Evolutionary conservation across 345 rosid species (phyloP).

Genomic region (Eucalyptus sp.): DNA sequence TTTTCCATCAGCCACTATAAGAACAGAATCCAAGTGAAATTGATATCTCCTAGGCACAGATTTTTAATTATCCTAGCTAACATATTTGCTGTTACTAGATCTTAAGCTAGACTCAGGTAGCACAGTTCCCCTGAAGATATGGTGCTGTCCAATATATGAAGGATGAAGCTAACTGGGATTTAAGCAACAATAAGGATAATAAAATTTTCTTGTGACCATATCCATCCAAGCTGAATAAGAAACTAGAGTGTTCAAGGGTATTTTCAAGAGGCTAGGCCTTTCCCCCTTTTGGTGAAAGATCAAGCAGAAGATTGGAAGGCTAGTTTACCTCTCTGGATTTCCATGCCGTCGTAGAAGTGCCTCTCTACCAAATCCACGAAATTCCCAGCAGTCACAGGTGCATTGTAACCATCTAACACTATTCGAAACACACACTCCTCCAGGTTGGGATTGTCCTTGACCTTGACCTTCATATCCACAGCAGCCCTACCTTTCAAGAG

Average conservation of each 20-base stretch:
- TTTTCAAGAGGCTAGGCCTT: neutral
- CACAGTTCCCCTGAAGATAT: neutral
- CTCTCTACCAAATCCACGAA: constrained; percentile 85
- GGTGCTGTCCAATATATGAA: neutral
- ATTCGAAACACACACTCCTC: constrained; percentile 81
- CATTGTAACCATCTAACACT: constrained; percentile 92
- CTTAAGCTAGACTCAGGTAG: neutral
- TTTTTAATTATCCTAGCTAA: neutral
- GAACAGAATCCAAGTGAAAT: neutral
- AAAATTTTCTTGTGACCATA: neutral
- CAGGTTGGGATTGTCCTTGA: constrained; percentile 88
- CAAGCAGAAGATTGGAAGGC: neutral
- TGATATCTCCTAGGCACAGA: neutral
- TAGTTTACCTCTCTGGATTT: constrained; percentile 83
- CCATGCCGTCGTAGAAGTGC: constrained; percentile 97
- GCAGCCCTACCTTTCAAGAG: constrained; percentile 91
- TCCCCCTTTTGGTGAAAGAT: neutral
- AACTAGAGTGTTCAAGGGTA: neutral
- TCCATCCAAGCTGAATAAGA: neutral
- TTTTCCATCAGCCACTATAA: neutral
- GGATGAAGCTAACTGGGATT: neutral
- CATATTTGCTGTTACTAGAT: neutral
- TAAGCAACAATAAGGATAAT: neutral
- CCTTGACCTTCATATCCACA: constrained; percentile 97
- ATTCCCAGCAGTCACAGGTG: constrained; percentile 94